Evolutionary conservation across 2,329 filamentous ascomycete species (phyloP).

Genomic region (Samsoniella hepiali): DNA sequence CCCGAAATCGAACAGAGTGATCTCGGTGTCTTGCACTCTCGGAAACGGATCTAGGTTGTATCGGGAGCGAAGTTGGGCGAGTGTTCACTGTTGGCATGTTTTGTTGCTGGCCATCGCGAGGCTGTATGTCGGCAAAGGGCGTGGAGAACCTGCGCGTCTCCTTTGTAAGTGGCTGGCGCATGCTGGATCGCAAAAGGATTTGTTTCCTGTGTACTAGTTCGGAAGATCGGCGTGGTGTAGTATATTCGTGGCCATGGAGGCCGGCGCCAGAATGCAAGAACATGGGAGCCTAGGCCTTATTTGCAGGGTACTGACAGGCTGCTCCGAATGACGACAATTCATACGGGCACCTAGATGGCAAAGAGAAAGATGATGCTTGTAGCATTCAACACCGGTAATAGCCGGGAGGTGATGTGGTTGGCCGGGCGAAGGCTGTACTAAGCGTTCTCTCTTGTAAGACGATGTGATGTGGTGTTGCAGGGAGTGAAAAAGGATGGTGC

Average conservation of each 20-base stretch:
- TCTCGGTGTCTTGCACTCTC: conserved; percentile 39
- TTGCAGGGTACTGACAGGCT: neutral
- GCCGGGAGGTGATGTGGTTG: neutral
- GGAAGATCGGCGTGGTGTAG: conserved; percentile 35
- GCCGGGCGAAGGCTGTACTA: neutral
- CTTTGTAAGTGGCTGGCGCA: conserved; percentile 35
- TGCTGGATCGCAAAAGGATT: conserved; percentile 42
- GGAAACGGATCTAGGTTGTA: conserved; percentile 34
- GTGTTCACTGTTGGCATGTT: neutral
- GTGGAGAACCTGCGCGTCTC: conserved; percentile 23
- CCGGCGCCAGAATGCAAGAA: conserved; percentile 58
- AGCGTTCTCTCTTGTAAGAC: neutral
- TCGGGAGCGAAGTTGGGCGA: conserved; percentile 18
- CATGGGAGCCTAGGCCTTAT: conserved; percentile 39
- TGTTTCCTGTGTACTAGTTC: conserved; percentile 35
- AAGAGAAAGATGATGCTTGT: neutral
- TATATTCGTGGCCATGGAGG: conserved; percentile 60
- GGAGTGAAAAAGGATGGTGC: too few species aligned
- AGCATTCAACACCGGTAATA: neutral
- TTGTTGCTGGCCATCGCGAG: neutral
- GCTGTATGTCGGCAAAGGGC: neutral
- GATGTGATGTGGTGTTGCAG: neutral
- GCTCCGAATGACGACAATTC: neutral
- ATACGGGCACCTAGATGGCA: neutral
- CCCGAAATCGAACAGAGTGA: conserved; percentile 46